Evolutionary conservation across 768 basidiomycete species (phyloP), one percentile per base, ranked within the genome.

Genomic region (Tephrocybe sp.): DNA sequence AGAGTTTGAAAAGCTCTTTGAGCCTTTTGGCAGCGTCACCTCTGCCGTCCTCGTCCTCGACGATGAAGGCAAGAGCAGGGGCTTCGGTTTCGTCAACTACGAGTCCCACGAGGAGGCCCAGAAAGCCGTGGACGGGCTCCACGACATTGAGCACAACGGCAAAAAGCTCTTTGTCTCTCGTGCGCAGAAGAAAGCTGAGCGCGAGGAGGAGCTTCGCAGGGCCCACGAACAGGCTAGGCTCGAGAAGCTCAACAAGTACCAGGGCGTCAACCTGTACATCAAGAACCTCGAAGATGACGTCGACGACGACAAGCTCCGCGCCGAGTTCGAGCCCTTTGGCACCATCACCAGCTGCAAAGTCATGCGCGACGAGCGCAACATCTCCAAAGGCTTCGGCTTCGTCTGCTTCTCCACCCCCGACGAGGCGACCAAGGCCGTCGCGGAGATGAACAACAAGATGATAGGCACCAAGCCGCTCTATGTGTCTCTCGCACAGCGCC

Each of bases 361-460:
- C 66, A 99, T 99, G 97, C 86, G 90, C 57, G 96, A 98, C 71
- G 97, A 98, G 52, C 95, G 92, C 72, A 80, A 79, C 55, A 83
- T 79, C 48, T 97, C 94, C 22, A 93, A 94, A 68, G 94, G 96
- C 59, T 99, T 99, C 64, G 97, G 97, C 56, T 99, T 99, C 66
- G 97, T 99, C 61, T 99, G 97, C 73, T 99, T 93, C 79, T 92
- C 93, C 26, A 87, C 92, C 48, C 95, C 97, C 39, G 97, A 99
- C 58, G 97, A 99, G 73, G 95, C 97, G 13, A 98, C 93, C 65
- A 98, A 98, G 76, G 97, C 97, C 54, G 93, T 98, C 52, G 91
- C 93, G 42, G 97, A 99, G 78, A 97, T 99, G 94, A 99, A 99
- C 82, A 98, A 97, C 83, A 96, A 95, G 78, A 98, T 98, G 88